Evolutionary conservation across 1,284 basidiomycete species (phyloP).

Genomic region (Apiotrichum gamsii): DNA sequence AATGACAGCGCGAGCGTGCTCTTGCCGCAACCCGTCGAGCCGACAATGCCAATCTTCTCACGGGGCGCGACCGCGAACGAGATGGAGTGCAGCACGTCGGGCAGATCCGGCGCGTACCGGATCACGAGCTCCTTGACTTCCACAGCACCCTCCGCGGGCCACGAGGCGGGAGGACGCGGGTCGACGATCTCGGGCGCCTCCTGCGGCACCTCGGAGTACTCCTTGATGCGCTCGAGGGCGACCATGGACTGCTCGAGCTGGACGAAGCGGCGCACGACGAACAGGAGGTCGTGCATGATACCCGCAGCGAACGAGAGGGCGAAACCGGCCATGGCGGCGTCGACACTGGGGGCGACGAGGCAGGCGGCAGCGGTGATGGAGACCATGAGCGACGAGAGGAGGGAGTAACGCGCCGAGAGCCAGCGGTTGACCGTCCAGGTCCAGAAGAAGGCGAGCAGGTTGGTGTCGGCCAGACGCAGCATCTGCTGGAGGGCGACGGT

Average conservation of each 20-base stretch:
- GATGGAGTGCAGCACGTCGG: conserved; percentile 75
- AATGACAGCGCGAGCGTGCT: conserved; percentile 85
- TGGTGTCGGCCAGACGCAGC: conserved; percentile 76
- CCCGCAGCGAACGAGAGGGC: conserved; percentile 73
- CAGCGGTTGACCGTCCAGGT: conserved; percentile 58
- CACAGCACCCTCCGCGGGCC: conserved; percentile 73
- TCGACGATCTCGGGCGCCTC: conserved; percentile 77
- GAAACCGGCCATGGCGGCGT: conserved; percentile 72
- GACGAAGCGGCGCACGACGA: conserved; percentile 60
- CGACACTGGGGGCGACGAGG: conserved; percentile 62
- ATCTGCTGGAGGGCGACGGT: conserved; percentile 81
- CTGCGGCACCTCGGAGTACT: conserved; percentile 68
- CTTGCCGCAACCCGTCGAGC: conserved; percentile 69
- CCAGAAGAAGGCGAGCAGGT: conserved; percentile 73
- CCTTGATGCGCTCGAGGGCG: conserved; percentile 72
- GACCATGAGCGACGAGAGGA: conserved; percentile 66
- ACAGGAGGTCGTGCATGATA: conserved; percentile 63
- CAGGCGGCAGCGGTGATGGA: conserved; percentile 65
- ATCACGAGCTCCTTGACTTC: conserved; percentile 75
- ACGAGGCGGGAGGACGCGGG: conserved; percentile 70
- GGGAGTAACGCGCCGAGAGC: conserved; percentile 62
- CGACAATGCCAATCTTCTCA: conserved; percentile 72
- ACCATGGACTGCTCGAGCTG: conserved; percentile 91
- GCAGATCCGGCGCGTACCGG: conserved; percentile 72
- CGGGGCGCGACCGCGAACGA: conserved; percentile 70